Conservation (phyloP, 73 alveolate species). For the Tetrahymena thermophila region DNA sequence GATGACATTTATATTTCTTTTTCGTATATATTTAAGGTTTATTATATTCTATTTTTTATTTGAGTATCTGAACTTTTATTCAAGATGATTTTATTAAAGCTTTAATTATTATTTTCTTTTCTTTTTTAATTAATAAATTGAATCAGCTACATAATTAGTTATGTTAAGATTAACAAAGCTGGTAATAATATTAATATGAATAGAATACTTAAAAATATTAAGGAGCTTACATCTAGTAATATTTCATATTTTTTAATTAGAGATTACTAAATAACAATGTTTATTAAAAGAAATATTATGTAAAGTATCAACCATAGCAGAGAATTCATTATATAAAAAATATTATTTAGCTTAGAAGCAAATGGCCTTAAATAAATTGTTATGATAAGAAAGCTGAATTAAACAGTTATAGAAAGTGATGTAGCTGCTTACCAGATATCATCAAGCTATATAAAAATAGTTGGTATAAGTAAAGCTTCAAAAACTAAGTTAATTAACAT, state of each 20-base stretch:
- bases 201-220: too few relatives aligned
- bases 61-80: too few relatives aligned
- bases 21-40: too few relatives aligned
- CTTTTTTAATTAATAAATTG: too few relatives aligned
- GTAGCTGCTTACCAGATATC: not conserved
- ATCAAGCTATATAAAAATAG: not conserved
- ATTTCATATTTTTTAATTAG: not conserved
- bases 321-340: not conserved
- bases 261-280: not conserved
- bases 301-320: not conserved
- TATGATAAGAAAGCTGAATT: not conserved
- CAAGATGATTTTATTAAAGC: too few relatives aligned
- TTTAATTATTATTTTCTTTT: too few relatives aligned
- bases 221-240: not conserved
- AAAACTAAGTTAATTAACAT: not conserved
- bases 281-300: not conserved
- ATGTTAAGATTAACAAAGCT: not conserved
- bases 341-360: not conserved
- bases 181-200: not conserved
- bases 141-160: too few relatives aligned
- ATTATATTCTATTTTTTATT: too few relatives aligned
- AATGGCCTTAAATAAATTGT: not conserved
- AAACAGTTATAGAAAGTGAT: not conserved
- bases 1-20: too few relatives aligned
- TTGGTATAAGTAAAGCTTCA: not conserved